phyloP scores from a whole-genome alignment of 1,284 basidiomycete genomes.

The Heliocybe sulcata region DNA sequence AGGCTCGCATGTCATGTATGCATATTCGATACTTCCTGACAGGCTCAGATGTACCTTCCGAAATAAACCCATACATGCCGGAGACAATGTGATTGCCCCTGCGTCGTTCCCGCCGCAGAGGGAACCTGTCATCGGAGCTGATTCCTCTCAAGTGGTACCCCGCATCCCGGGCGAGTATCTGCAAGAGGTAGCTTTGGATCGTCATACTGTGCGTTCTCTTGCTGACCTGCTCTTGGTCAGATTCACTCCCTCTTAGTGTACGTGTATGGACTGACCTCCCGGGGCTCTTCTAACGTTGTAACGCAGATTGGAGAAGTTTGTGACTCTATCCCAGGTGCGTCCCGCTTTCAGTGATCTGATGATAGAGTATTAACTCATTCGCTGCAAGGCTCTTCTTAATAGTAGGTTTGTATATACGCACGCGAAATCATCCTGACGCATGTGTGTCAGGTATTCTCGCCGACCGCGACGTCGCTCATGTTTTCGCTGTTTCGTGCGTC shows the following conservation, averaged over 20 bases:
- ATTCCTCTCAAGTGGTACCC: background rate
- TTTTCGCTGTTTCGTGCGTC: slow-evolving; percentile 50
- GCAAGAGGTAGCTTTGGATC: slow-evolving; percentile 34
- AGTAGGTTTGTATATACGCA: no score
- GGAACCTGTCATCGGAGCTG: no score
- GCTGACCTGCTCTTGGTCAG: slow-evolving; percentile 19
- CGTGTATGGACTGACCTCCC: slow-evolving; percentile 12
- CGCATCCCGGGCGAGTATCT: slow-evolving; percentile 32
- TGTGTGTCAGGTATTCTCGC: slow-evolving; percentile 32
- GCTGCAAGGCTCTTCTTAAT: slow-evolving; percentile 38
- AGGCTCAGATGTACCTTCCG: slow-evolving; percentile 23
- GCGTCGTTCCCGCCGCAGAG: slow-evolving; percentile 30
- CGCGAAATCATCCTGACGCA: slow-evolving; percentile 9
- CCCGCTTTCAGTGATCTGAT: background rate
- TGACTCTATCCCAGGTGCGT: slow-evolving; percentile 43
- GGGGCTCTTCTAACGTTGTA: background rate
- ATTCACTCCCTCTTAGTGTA: slow-evolving; percentile 52
- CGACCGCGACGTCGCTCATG: slow-evolving; percentile 37
- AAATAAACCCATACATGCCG: slow-evolving; percentile 23
- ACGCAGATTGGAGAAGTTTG: slow-evolving; percentile 56
- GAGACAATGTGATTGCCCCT: slow-evolving; percentile 37
- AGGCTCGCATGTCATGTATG: slow-evolving; percentile 4
- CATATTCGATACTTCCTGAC: background rate
- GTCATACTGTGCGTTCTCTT: background rate
- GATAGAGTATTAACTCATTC: background rate